These are phyloP conservation scores for Cutaneotrichosporon spelunceum DNA, from an alignment of 1,284 basidiomycete genomes.

Conservation along the genomic window DNA sequence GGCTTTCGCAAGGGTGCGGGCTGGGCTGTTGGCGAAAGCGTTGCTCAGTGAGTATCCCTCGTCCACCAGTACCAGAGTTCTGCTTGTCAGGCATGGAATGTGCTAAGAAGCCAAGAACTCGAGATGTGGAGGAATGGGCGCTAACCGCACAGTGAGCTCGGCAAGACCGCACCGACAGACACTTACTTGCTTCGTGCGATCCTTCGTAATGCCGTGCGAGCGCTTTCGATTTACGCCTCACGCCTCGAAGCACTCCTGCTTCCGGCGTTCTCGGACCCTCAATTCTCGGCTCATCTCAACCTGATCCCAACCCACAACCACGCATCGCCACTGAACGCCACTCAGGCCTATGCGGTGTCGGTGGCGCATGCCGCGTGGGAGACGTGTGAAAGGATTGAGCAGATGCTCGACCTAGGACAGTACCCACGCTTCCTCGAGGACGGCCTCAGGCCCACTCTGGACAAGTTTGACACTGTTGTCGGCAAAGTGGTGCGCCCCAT, in stretches of 20 bases:
- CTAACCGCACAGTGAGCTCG: slow-evolving; percentile 38
- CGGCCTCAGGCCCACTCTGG: slow-evolving; percentile 59
- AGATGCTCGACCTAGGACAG: slow-evolving; percentile 45
- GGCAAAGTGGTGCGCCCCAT: slow-evolving; percentile 51
- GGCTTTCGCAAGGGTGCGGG: slow-evolving; percentile 49
- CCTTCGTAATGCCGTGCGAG: slow-evolving; percentile 46
- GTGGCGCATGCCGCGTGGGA: slow-evolving; percentile 53
- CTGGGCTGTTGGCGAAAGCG: slow-evolving; percentile 44
- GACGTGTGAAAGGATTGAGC: slow-evolving; percentile 50
- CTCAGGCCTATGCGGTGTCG: slow-evolving; percentile 48
- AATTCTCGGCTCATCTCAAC: slow-evolving; percentile 43
- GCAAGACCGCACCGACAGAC: slow-evolving; percentile 36
- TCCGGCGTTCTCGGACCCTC: slow-evolving; percentile 47
- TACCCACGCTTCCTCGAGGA: slow-evolving; percentile 56
- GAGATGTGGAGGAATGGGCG: background rate
- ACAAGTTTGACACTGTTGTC: slow-evolving; percentile 56
- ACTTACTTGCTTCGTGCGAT: slow-evolving; percentile 51
- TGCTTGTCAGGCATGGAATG: background rate
- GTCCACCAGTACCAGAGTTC: background rate
- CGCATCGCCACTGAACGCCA: slow-evolving; percentile 45
- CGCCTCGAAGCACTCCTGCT: slow-evolving; percentile 51
- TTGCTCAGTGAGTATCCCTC: slow-evolving; percentile 45
- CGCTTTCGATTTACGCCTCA: slow-evolving; percentile 50
- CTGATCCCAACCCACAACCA: slow-evolving; percentile 25
- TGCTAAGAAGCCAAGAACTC: background rate